Evolutionary conservation across 129 eudicot species (phyloP), one percentile per base, ranked within the genome.

Genomic region (Silybum marianum): DNA sequence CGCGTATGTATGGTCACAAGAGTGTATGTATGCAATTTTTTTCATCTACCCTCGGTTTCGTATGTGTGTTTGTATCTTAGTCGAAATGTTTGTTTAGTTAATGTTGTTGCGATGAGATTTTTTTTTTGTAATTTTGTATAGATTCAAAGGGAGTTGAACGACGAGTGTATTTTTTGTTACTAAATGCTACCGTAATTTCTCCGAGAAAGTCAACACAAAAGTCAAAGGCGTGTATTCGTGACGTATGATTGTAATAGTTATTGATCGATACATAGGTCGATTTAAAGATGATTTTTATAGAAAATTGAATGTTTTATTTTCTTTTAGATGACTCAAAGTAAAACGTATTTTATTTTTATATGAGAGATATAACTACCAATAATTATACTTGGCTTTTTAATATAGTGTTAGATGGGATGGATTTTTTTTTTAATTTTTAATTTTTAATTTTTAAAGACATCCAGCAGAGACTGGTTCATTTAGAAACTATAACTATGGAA

Each of bases 1-100:
- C 81, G 87, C 46, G 82, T 83, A 73, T 81, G 89, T 23, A 86
- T 83, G 82, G 28, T 25, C 32, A 46, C 44, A 68, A 75, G 76
- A 22, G 10, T 9, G 76, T 23, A 74, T 21, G 14, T 81, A 67
- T 44, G 80, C 51, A 42, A 21, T 44, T 74, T 22, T 14, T 28
- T 14, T 26, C 19, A 66, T 74, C 14, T 42, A 65, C 79, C 69
- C 46, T 74, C 39, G 6, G 51, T 48, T 66, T 0, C 32, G 7
- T 70, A 38, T 54, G 60, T 9, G 48, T 38, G 80, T 42, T 81
- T 14, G 11, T 44, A n/a, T 51, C 63, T 51, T n/a, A 51, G 19
- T 16, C 63, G 63, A 51, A 4, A 14, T 22, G n/a, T 39, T 83
- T 76, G 76, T 48, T 71, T 75, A 32, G 54, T 30, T 24, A 32